These are phyloP conservation scores for Casuarina glauca DNA, from an alignment of 306 rosid species.

Conservation along the genomic window DNA sequence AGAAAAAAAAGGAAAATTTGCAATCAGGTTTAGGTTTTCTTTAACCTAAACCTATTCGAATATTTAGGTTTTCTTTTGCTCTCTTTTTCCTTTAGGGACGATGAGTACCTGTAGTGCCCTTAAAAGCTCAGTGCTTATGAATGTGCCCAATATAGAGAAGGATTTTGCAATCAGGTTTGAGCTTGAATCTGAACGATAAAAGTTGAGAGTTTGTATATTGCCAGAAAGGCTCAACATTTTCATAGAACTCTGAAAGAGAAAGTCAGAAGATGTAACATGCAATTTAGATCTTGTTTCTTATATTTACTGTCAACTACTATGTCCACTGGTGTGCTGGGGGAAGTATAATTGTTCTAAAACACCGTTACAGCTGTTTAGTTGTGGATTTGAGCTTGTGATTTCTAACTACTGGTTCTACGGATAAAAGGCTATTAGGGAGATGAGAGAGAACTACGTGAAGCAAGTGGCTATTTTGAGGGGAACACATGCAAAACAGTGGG, in stretches of 20 bases:
- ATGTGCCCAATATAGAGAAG: not conserved
- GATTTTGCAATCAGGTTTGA: not conserved
- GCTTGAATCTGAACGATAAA: not conserved
- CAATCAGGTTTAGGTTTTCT: not conserved
- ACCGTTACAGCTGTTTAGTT: conserved; percentile 8
- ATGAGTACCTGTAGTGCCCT: not conserved
- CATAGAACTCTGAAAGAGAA: not conserved
- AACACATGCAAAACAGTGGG: conserved; percentile 80
- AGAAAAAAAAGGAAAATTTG: too few relatives aligned
- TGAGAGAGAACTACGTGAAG: conserved; percentile 80
- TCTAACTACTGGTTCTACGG: conserved; percentile 32
- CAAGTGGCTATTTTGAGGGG: conserved; percentile 69
- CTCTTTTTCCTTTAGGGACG: not conserved
- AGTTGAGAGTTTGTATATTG: not conserved
- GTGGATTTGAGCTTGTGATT: conserved; percentile 29
- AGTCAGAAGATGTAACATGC: not conserved
- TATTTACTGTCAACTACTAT: not conserved
- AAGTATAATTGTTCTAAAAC: conserved; percentile 5
- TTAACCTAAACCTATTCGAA: not conserved
- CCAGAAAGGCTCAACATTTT: not conserved
- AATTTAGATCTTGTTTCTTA: not conserved
- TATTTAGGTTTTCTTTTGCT: not conserved
- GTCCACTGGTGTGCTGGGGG: conserved; percentile 6
- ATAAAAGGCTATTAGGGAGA: conserved; percentile 75
- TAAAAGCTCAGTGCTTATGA: not conserved